Evolutionary conservation across 129 eudicot species (phyloP).

Genomic region (Flaveria brownii): DNA sequence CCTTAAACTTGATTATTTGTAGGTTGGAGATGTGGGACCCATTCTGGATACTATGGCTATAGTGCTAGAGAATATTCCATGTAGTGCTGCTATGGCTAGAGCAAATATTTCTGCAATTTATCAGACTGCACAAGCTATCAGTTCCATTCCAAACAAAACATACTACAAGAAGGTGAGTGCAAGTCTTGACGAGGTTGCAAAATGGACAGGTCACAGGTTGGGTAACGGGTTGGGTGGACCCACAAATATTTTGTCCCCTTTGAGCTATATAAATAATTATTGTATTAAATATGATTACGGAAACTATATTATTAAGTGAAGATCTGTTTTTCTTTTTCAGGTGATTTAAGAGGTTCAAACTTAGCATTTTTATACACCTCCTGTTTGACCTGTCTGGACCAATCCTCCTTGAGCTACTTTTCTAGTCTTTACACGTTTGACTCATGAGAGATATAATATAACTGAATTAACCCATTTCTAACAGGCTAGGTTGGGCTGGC

Average conservation of each 20-base stretch:
- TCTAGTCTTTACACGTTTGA: background rate
- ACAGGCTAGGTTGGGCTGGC: no score
- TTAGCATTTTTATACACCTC: background rate
- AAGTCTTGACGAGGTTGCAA: constrained; percentile 1
- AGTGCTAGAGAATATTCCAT: constrained; percentile 68
- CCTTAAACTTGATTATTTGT: constrained; percentile 1
- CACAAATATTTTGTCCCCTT: background rate
- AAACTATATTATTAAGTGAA: background rate
- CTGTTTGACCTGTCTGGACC: background rate
- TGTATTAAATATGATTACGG: background rate
- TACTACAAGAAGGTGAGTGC: constrained; percentile 59
- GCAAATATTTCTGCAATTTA: constrained; percentile 57
- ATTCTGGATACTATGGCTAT: constrained; percentile 83
- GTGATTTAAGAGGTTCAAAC: background rate
- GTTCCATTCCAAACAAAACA: constrained; percentile 63
- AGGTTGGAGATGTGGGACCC: constrained; percentile 88
- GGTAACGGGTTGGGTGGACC: background rate
- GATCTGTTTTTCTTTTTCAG: background rate
- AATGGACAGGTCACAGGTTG: background rate
- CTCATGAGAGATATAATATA: background rate
- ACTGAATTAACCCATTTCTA: background rate
- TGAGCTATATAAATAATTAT: background rate
- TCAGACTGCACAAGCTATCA: constrained; percentile 61
- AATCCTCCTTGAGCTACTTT: background rate
- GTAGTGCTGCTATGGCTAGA: constrained; percentile 54